Evolutionary conservation across 371 early-diverging fungal species (phyloP), one percentile per base, ranked within the genome.

Genomic region (Coemansia sp.): DNA sequence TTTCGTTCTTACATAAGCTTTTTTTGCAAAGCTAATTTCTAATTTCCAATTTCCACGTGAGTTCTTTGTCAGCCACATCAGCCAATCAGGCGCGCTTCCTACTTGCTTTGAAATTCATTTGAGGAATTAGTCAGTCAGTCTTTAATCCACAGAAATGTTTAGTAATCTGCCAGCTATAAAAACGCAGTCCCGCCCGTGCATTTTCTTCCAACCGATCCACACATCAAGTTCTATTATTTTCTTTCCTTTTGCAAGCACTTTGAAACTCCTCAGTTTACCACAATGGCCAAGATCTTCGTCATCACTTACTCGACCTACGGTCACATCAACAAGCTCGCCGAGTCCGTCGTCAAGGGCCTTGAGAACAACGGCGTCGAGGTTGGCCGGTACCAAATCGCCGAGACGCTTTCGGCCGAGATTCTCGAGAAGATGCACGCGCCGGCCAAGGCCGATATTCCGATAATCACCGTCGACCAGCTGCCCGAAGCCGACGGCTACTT

Each of bases 321-420:
- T 82, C 90, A 61, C 57, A 53, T 54, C 58, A 61, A 65, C 62
- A 86, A 83, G 23, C 74, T 94, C 24, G 93, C 90, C 51, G 76
- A 89, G 53, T 85, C 83, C 17, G 79, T 90, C 51, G 87, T 88
- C 73, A 80, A 86, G 66, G 90, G 90, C n/a, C 79, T 88, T 32
- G 85, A 91, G 63, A 75, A 70, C 59, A 66, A 71, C 23, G 89
- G 90, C 53, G 88, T 84, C n/a, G 69, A 73, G 41, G 68, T 68
- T 2, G 53, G 48, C 0, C 68, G 85, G 55, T 82, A 63, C 68
- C 83, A 80, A 70, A 58, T 85, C 17, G 66, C 78, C 44, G 86
- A 85, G 65, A 86, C 86, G 8, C 71, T 86, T 21, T 76, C 84
- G 8, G 68, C 66, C 13, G 80, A 80, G 36, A 52, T 90, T 29